Percentiles rank a stretch among this genome's conserved stretches.
Evolutionary conservation across 179 eudicot species (phyloP).

Genomic region (Heliamphora pulchella): DNA sequence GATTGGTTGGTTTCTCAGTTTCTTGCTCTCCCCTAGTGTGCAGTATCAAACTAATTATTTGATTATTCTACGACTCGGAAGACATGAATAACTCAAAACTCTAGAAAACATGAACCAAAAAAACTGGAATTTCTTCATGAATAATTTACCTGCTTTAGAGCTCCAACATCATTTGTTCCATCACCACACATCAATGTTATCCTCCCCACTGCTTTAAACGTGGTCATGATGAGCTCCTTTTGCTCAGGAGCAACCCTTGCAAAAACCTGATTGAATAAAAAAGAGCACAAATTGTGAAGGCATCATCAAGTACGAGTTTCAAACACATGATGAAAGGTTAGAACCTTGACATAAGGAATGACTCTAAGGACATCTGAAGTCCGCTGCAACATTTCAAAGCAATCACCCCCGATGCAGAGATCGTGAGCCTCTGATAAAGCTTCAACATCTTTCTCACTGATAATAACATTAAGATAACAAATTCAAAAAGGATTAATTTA

Average conservation of each 20-base stretch:
- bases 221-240: conserved; percentile 90
- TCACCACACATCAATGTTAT: conserved; percentile 95
- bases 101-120: too few species aligned
- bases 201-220: conserved; percentile 86
- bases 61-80: too few species aligned
- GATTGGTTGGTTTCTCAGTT: too few species aligned
- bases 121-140: background rate
- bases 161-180: conserved; percentile 97
- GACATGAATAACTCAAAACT: too few species aligned
- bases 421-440: conserved; percentile 66
- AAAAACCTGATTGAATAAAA: conserved; percentile 51
- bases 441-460: conserved; percentile 71
- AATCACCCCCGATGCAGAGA: conserved; percentile 86
- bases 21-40: too few species aligned
- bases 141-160: conserved; percentile 75
- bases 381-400: conserved; percentile 86
- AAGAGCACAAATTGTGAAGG: conserved; percentile 4
- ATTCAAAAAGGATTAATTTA: background rate
- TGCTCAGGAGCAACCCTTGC: conserved; percentile 99
- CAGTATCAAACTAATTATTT: too few species aligned
- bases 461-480: conserved; percentile 17
- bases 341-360: conserved; percentile 88
- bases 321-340: background rate
- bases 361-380: conserved; percentile 65
- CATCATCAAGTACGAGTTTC: background rate